These are phyloP conservation scores for Phytopythium aichiense DNA, from an alignment of 352 stramenopile genomes.

Conservation along the genomic window DNA sequence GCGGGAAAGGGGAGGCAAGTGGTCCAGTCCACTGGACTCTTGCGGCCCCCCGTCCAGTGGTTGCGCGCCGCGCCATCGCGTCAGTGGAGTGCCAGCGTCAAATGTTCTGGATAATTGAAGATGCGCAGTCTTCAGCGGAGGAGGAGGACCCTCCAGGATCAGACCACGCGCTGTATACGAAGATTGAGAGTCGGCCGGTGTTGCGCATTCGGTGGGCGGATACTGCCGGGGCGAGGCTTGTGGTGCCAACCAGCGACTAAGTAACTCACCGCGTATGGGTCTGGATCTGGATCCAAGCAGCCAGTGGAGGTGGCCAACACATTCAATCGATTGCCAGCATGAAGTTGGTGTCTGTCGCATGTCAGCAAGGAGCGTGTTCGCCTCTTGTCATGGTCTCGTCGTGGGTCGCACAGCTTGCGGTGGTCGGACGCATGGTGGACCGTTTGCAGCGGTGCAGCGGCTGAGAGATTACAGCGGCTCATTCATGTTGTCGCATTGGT, in stretches of 20 bases:
- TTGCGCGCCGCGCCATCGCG: neutral
- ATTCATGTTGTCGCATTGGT: neutral
- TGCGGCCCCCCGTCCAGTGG: neutral
- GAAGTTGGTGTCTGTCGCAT: neutral
- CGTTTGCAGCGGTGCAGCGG: neutral
- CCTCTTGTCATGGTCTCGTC: neutral
- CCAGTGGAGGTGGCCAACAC: no score
- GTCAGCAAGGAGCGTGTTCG: neutral
- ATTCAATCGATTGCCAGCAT: no score
- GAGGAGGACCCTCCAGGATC: neutral
- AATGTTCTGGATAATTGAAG: neutral
- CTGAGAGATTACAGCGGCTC: neutral
- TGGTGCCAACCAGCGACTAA: neutral
- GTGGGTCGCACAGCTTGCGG: neutral
- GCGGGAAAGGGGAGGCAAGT: neutral
- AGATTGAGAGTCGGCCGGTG: neutral
- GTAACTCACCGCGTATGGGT: neutral
- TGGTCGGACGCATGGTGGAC: neutral
- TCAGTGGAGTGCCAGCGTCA: neutral
- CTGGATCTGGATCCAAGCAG: neutral
- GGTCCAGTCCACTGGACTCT: neutral
- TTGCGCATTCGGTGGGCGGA: neutral
- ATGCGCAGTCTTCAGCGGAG: neutral
- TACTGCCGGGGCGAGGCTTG: neutral
- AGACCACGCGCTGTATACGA: neutral